phyloP scores from a whole-genome alignment of 1,139 yeast genomes.

The Kazachstania sp. region DNA sequence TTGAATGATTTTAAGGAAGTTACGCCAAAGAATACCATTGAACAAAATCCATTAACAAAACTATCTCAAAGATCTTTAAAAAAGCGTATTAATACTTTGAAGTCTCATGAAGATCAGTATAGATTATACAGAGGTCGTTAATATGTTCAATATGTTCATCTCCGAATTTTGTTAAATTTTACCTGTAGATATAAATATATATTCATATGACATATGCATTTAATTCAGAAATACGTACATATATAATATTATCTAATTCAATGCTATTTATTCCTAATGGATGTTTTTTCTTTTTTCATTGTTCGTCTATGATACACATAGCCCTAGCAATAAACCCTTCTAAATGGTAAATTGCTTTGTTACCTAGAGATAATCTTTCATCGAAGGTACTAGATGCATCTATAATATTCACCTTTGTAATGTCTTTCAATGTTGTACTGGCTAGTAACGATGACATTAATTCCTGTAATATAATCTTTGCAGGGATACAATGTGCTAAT shows the following conservation, averaged over 20 bases:
- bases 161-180: not conserved
- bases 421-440: slow-evolving; percentile 22
- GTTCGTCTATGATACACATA: slow-evolving; percentile 40
- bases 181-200: slow-evolving; percentile 7
- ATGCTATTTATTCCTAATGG: not conserved
- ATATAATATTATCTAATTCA: not conserved
- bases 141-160: too few species aligned
- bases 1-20: slow-evolving; percentile 42
- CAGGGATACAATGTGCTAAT: slow-evolving; percentile 88
- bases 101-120: slow-evolving; percentile 44
- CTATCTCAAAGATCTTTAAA: slow-evolving; percentile 59
- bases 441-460: slow-evolving; percentile 51
- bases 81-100: slow-evolving; percentile 43
- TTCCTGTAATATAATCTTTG: slow-evolving; percentile 64
- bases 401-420: slow-evolving; percentile 46
- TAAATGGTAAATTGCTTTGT: slow-evolving; percentile 82
- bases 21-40: slow-evolving; percentile 19
- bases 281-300: not conserved
- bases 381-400: slow-evolving; percentile 69
- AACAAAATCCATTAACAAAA: slow-evolving; percentile 17
- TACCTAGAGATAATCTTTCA: slow-evolving; percentile 79
- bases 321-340: slow-evolving; percentile 89
- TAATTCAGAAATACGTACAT: not conserved
- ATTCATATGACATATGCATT: not conserved
- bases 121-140: slow-evolving; percentile 51